Conservation (phyloP, 768 basidiomycete species). For the Russula compacta region DNA sequence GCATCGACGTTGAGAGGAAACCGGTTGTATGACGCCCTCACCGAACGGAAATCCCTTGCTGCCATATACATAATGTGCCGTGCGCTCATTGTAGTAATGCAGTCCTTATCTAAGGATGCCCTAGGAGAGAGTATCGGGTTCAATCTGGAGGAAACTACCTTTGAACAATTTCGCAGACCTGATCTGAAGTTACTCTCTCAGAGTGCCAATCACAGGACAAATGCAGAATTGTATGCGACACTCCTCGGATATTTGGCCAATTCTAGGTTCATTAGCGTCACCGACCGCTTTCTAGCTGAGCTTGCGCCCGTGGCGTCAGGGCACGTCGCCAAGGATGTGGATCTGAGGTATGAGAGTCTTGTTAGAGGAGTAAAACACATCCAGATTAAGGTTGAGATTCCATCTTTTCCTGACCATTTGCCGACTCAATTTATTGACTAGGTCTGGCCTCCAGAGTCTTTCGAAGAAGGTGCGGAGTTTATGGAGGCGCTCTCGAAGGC, state of each 20-base stretch:
- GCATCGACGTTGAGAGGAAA: slow-evolving; percentile 23
- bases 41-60: slow-evolving; percentile 70
- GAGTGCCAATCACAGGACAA: slow-evolving; percentile 69
- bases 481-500: slow-evolving; percentile 75
- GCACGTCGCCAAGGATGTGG: slow-evolving; percentile 70
- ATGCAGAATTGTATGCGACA: slow-evolving; percentile 74
- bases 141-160: slow-evolving; percentile 79
- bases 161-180: slow-evolving; percentile 72
- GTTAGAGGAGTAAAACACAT: slow-evolving; percentile 75
- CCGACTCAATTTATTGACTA: slow-evolving; percentile 24
- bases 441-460: slow-evolving; percentile 91
- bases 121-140: slow-evolving; percentile 72
- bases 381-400: slow-evolving; percentile 56
- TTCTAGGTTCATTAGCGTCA: slow-evolving; percentile 85
- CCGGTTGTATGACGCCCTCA: slow-evolving; percentile 43
- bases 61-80: slow-evolving; percentile 88
- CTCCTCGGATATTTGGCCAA: slow-evolving; percentile 79
- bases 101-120: slow-evolving; percentile 63
- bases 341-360: slow-evolving; percentile 77
- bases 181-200: slow-evolving; percentile 56
- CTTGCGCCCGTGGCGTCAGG: slow-evolving; percentile 65
- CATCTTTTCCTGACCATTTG: neutral
- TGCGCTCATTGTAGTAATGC: slow-evolving; percentile 69
- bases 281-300: slow-evolving; percentile 80
- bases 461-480: slow-evolving; percentile 91